phyloP scores from a whole-genome alignment of 1,139 yeast species.

The Geotrichum citri-aurantii region DNA sequence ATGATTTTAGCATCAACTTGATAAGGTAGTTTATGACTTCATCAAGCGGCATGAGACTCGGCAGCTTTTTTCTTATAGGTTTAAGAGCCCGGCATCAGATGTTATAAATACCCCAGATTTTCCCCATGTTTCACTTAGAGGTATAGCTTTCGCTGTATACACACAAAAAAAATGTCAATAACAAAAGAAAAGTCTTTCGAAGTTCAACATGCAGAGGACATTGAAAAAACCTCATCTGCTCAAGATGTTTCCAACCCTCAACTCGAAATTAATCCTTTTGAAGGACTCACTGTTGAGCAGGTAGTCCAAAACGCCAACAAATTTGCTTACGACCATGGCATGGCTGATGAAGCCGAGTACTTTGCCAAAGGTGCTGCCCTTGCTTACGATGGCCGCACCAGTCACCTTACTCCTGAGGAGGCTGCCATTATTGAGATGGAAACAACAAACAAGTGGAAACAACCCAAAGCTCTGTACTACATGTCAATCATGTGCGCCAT shows the following conservation, averaged over 20 bases:
- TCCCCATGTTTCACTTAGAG: background rate
- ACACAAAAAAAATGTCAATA: background rate
- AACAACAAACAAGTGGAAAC: slow-evolving; percentile 58
- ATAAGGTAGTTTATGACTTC: background rate
- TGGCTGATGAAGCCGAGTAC: slow-evolving; percentile 51
- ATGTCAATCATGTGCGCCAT: slow-evolving; percentile 71
- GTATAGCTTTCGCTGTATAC: background rate
- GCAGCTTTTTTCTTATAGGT: background rate
- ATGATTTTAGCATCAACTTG: background rate
- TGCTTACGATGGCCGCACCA: slow-evolving; percentile 59
- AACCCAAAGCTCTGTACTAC: slow-evolving; percentile 55
- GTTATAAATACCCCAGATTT: background rate
- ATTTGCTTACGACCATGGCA: slow-evolving; percentile 55
- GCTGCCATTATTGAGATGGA: slow-evolving; percentile 47
- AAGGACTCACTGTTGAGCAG: slow-evolving; percentile 58
- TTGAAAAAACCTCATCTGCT: slow-evolving; percentile 3
- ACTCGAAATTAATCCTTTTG: slow-evolving; percentile 44
- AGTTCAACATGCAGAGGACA: slow-evolving; percentile 11
- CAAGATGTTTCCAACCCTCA: background rate
- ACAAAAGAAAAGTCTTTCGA: slow-evolving; percentile 1
- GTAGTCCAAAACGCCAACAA: slow-evolving; percentile 66
- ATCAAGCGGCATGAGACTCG: background rate
- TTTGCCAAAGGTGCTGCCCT: slow-evolving; percentile 72
- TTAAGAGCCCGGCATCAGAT: background rate
- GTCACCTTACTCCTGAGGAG: slow-evolving; percentile 59